Evolutionary conservation across 352 stramenopile genomes (phyloP).

Genomic region (Pythium utonaiense): DNA sequence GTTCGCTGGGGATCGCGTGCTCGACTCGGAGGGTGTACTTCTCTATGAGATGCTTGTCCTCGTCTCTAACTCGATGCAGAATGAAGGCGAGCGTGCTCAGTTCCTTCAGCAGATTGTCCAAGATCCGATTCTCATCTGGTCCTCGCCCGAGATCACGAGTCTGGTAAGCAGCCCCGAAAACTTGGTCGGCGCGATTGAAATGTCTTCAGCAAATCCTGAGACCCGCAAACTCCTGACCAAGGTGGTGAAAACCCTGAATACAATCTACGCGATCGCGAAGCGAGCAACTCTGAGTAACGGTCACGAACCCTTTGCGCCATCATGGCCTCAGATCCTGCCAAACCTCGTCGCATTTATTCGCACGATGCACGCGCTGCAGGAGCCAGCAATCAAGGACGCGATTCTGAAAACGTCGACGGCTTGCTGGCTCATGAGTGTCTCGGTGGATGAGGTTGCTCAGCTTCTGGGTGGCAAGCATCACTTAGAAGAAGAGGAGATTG

Average conservation of each 20-base stretch:
- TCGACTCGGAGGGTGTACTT: constrained; percentile 72
- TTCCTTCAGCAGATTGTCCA: constrained; percentile 77
- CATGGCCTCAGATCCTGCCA: constrained; percentile 67
- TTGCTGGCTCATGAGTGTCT: constrained; percentile 68
- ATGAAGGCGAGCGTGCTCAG: constrained; percentile 46
- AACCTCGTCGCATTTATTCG: constrained; percentile 60
- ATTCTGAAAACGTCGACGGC: constrained; percentile 53
- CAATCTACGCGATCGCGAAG: constrained; percentile 74
- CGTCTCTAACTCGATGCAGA: constrained; percentile 78
- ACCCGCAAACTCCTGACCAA: constrained; percentile 45
- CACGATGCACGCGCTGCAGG: constrained; percentile 58
- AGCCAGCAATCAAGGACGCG: constrained; percentile 43
- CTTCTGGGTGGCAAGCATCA: constrained; percentile 71
- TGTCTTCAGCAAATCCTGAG: constrained; percentile 30
- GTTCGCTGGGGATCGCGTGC: constrained; percentile 67
- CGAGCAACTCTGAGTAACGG: constrained; percentile 32
- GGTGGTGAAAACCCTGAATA: constrained; percentile 74
- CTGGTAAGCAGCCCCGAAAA: constrained; percentile 54
- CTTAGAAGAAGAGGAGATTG: constrained; percentile 62
- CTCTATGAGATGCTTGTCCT: constrained; percentile 82
- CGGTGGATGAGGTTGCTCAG: constrained; percentile 71
- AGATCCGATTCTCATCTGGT: constrained; percentile 62
- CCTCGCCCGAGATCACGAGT: constrained; percentile 52
- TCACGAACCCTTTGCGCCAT: constrained; percentile 38
- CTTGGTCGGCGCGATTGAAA: constrained; percentile 56